Conservation (phyloP, 78 protist genomes). For the Polysphondylium violaceum region DNA sequence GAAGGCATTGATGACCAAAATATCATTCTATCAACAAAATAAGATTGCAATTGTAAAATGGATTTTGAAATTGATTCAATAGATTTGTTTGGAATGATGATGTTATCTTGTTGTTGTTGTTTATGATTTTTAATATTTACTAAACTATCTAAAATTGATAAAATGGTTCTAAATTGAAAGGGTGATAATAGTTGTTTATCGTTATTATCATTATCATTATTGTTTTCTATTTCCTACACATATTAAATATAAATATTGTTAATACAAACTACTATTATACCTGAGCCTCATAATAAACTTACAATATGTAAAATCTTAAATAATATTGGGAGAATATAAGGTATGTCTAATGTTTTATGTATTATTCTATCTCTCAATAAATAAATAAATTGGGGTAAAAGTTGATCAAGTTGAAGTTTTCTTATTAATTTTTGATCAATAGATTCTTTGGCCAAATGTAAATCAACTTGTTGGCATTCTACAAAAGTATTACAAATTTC, state of each 20-base stretch:
- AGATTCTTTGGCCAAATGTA: too few species aligned
- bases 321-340: slow-evolving; percentile 25
- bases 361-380: slow-evolving; percentile 53
- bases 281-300: too few species aligned
- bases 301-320: slow-evolving; percentile 14
- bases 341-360: slow-evolving; percentile 32
- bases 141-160: slow-evolving; percentile 39
- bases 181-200: slow-evolving; percentile 9
- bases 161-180: slow-evolving; percentile 40
- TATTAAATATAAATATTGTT: not conserved
- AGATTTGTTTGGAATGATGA: not conserved
- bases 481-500: too few species aligned
- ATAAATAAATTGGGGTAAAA: slow-evolving; percentile 40
- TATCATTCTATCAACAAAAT: slow-evolving; percentile 18
- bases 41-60: not conserved
- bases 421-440: not conserved
- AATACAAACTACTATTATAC: too few species aligned
- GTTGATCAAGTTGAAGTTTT: not conserved
- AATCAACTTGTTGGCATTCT: too few species aligned
- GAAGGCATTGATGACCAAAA: slow-evolving; percentile 23
- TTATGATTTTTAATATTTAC: not conserved
- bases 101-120: not conserved
- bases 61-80: not conserved
- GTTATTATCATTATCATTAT: not conserved
- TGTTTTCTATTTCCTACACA: not conserved